Conservation (phyloP, 202 grass and related monocot genomes). For the Miscanthus sacchariflorus region DNA sequence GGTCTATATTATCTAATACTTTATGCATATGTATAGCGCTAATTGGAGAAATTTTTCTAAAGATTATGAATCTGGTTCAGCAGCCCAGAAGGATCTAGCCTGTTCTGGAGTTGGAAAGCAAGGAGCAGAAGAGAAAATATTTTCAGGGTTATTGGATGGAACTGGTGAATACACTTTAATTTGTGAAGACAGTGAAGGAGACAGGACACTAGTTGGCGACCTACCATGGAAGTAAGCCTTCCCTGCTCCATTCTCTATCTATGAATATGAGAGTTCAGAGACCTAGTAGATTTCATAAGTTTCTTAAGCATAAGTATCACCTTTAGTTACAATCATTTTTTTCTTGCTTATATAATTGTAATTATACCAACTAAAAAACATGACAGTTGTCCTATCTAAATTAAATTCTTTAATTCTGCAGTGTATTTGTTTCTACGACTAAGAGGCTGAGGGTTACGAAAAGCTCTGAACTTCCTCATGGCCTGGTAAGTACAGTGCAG, state of each 20-base stretch:
- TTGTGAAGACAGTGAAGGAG: conserved; percentile 69
- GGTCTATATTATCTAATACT: background rate
- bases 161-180: conserved; percentile 83
- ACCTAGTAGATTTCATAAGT: conserved; percentile 1
- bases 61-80: background rate
- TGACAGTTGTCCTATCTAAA: background rate
- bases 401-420: conserved; percentile 35
- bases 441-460: conserved; percentile 86
- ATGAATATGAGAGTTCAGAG: background rate
- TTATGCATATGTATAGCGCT: background rate
- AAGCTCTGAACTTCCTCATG: conserved; percentile 64
- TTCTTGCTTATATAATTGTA: background rate
- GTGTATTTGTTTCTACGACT: conserved; percentile 64
- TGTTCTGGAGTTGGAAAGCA: conserved; percentile 27
- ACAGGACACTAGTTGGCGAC: conserved; percentile 60
- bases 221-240: conserved; percentile 86
- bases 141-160: conserved; percentile 81
- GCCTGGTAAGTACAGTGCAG: conserved; percentile 47
- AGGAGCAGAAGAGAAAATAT: conserved; percentile 61
- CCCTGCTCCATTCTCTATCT: background rate
- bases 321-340: conserved; percentile 3
- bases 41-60: background rate
- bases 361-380: background rate
- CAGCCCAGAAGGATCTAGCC: conserved; percentile 59
- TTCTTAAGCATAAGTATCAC: background rate